Percentiles rank a stretch among this genome's conserved stretches.
These are phyloP conservation scores for Pythium dissimile DNA, from an alignment of 352 stramenopile genomes.

Conservation along the genomic window DNA sequence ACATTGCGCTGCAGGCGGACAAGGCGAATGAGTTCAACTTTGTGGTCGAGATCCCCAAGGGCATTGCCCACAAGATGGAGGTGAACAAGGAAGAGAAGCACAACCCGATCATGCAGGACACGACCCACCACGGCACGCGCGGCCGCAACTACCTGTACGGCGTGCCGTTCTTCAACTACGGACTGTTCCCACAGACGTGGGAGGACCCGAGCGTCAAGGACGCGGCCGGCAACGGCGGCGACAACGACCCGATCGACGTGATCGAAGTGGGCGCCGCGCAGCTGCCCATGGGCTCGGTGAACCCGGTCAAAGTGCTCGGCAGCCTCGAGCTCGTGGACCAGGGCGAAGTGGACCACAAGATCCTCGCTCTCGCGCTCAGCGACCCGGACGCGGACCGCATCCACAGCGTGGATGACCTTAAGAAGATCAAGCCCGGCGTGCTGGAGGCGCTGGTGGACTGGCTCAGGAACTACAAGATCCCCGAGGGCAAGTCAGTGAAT, in stretches of 20 bases:
- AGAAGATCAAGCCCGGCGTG: constrained; percentile 89
- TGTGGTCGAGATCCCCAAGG: constrained; percentile 98
- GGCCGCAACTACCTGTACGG: constrained; percentile 97
- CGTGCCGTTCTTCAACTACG: constrained; percentile 99
- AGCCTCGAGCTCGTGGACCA: constrained; percentile 98
- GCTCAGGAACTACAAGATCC: constrained; percentile 99
- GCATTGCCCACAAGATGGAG: constrained; percentile 98
- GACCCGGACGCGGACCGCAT: constrained; percentile 89
- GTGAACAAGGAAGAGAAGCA: constrained; percentile 92
- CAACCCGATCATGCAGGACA: constrained; percentile 99
- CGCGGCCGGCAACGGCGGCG: constrained; percentile 88
- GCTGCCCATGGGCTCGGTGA: constrained; percentile 94
- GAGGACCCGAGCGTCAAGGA: constrained; percentile 93
- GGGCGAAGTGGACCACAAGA: constrained; percentile 99
- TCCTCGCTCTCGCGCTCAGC: constrained; percentile 91
- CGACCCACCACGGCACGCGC: constrained; percentile 93
- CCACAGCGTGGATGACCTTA: constrained; percentile 87
- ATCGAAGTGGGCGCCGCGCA: constrained; percentile 94
- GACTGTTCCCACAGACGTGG: constrained; percentile 98
- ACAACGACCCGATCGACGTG: constrained; percentile 99
- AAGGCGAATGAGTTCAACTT: constrained; percentile 88
- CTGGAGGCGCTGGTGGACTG: constrained; percentile 91
- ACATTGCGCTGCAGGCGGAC: constrained; percentile 90
- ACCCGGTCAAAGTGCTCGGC: constrained; percentile 96
- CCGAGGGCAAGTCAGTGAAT: constrained; percentile 95